Conservation (phyloP, 208 protist genomes). For the Endotrypanum monterogeii region DNA sequence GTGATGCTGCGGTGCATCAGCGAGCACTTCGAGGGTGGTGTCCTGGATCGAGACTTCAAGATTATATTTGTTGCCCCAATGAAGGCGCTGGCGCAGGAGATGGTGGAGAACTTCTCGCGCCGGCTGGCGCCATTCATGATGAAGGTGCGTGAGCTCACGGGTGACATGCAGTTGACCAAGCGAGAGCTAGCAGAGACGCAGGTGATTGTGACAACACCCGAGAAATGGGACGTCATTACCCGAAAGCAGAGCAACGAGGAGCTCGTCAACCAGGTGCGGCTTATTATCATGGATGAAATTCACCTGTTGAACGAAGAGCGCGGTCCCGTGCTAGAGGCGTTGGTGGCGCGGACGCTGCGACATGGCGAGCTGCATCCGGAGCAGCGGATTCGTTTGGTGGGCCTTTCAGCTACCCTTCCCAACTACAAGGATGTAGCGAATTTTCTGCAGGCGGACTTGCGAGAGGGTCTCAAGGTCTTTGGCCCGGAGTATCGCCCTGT, state of each 20-base stretch:
- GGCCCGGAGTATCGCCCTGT: slow-evolving; percentile 96
- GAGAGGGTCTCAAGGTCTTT: slow-evolving; percentile 97
- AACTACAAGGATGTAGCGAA: slow-evolving; percentile 99
- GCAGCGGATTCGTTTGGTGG: slow-evolving; percentile 94
- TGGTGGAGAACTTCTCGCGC: slow-evolving; percentile 96
- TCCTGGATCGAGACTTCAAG: slow-evolving; percentile 95
- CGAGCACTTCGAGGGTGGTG: slow-evolving; percentile 89
- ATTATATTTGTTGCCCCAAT: slow-evolving; percentile 99
- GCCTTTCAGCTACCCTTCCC: slow-evolving; percentile 99
- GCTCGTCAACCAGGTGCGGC: slow-evolving; percentile 83
- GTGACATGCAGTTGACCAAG: slow-evolving; percentile 99
- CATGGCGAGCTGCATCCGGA: slow-evolving; percentile 93
- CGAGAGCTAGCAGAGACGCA: slow-evolving; percentile 97
- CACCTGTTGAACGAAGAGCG: slow-evolving; percentile 99
- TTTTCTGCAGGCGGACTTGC: slow-evolving; percentile 95
- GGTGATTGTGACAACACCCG: slow-evolving; percentile 99
- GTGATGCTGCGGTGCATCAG: slow-evolving; percentile 95
- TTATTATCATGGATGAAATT: slow-evolving; percentile 99
- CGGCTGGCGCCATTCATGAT: slow-evolving; percentile 92
- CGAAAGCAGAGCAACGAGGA: slow-evolving; percentile 97
- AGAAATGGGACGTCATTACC: slow-evolving; percentile 99
- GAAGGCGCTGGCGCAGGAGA: slow-evolving; percentile 99
- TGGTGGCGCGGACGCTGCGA: slow-evolving; percentile 97
- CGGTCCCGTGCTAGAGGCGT: slow-evolving; percentile 97
- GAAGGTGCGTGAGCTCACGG: slow-evolving; percentile 97